phyloP scores from a whole-genome alignment of 352 stramenopile species.

The Chrysophaeum taylorii region DNA sequence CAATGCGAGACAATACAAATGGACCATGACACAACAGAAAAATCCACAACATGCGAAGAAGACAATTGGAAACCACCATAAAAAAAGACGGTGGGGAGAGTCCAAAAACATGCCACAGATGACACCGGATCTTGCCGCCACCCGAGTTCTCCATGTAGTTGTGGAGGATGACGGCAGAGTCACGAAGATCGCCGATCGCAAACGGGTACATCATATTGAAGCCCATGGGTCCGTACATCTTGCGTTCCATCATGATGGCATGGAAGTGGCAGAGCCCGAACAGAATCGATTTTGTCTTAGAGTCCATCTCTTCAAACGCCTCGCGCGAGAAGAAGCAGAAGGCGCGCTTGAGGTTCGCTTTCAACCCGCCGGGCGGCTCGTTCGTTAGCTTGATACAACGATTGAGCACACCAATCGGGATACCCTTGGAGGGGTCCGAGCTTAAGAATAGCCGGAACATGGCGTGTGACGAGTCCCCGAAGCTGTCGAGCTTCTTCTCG shows the following conservation, averaged over 20 bases:
- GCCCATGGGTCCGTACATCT: slow-evolving; percentile 90
- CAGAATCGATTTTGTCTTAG: slow-evolving; percentile 88
- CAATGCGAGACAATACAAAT: too few species aligned
- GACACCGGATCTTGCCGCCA: slow-evolving; percentile 72
- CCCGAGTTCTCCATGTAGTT: slow-evolving; percentile 93
- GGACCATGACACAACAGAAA: too few species aligned
- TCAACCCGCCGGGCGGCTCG: slow-evolving; percentile 81
- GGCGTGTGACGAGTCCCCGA: slow-evolving; percentile 71
- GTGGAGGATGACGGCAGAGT: slow-evolving; percentile 80
- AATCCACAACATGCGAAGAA: too few species aligned
- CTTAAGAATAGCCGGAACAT: slow-evolving; percentile 87
- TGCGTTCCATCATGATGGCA: slow-evolving; percentile 89
- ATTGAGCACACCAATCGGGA: slow-evolving; percentile 87
- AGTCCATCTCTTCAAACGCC: slow-evolving; percentile 87
- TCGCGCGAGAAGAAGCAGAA: slow-evolving; percentile 89
- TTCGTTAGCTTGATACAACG: slow-evolving; percentile 93
- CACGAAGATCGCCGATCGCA: slow-evolving; percentile 83
- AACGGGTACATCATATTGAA: slow-evolving; percentile 99
- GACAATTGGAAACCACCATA: too few species aligned
- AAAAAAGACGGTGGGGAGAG: too few species aligned
- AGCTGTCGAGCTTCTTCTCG: slow-evolving; percentile 88
- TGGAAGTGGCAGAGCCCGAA: slow-evolving; percentile 95
- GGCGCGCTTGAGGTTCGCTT: slow-evolving; percentile 88
- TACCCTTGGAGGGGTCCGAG: slow-evolving; percentile 77
- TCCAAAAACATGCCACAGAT: too few species aligned